Evolutionary conservation across 2,329 filamentous ascomycete species (phyloP).

Genomic region (Acephala macrosclerotiorum): DNA sequence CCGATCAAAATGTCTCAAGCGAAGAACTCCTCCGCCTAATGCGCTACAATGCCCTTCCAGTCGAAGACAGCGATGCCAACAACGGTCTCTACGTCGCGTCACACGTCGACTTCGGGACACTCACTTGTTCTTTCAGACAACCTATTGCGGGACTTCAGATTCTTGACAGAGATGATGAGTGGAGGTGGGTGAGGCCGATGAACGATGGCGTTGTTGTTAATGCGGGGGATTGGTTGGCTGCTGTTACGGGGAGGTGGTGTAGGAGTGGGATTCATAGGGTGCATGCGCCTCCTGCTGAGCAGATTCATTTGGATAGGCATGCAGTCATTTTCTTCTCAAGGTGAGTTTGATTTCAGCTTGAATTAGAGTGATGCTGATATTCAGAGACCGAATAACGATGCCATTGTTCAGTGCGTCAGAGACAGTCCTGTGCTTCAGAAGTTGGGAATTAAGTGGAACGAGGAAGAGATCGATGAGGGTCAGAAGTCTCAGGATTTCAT

Average conservation of each 20-base stretch:
- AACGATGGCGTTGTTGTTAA: background rate
- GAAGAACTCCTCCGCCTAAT: background rate
- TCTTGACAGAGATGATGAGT: background rate
- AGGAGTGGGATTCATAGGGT: background rate
- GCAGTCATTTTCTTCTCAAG: background rate
- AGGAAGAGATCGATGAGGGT: background rate
- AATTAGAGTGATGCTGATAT: background rate
- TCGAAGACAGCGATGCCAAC: background rate
- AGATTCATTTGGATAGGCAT: background rate
- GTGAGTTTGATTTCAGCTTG: background rate
- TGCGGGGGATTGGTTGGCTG: background rate
- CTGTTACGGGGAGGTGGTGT: background rate
- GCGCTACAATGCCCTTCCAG: background rate
- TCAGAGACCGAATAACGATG: background rate
- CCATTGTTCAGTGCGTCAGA: background rate
- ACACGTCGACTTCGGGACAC: background rate
- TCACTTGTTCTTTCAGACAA: background rate
- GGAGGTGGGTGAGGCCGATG: background rate
- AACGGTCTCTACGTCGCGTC: background rate
- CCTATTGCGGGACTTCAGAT: background rate
- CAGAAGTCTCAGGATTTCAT: background rate
- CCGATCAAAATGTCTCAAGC: background rate
- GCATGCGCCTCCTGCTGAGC: background rate
- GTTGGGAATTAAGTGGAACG: background rate
- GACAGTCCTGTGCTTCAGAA: slow-evolving; percentile 1